Conservation (phyloP, 176 grass and related monocot genomes). For the Lolium rigidum region DNA sequence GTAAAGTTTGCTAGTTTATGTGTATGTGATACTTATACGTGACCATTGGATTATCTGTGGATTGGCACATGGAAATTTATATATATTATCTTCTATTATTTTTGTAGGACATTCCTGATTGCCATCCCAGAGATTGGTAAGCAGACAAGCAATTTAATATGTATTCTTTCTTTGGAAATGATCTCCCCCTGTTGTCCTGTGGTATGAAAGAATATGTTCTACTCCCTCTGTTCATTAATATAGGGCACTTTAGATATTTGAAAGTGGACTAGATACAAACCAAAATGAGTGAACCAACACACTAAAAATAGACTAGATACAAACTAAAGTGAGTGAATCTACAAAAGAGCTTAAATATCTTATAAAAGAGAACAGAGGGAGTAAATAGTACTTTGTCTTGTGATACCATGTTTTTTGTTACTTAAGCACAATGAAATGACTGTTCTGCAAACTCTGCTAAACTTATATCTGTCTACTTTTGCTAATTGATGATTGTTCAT, state of each 20-base stretch:
- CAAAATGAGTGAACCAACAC: no score
- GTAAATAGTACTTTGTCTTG: not conserved
- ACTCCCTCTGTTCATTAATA: no score
- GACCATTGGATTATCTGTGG: conserved; percentile 9
- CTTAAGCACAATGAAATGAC: not conserved
- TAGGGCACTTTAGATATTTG: no score
- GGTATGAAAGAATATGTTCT: conserved; percentile 23
- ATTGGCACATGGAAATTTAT: conserved; percentile 31
- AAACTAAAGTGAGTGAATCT: no score
- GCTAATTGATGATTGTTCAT: not conserved
- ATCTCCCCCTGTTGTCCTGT: not conserved
- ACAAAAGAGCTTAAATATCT: no score
- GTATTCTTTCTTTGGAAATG: not conserved
- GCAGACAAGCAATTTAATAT: conserved; percentile 14
- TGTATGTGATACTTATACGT: conserved; percentile 40
- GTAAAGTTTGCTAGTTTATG: conserved; percentile 35
- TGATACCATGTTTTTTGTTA: conserved; percentile 4
- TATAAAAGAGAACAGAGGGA: no score
- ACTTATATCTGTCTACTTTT: not conserved
- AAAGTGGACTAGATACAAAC: no score
- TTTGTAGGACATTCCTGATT: conserved; percentile 54
- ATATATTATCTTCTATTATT: conserved; percentile 29
- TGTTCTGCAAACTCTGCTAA: not conserved
- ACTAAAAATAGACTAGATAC: no score
- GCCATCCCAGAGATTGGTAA: conserved; percentile 70